Base-by-base conservation (phyloP, 192 early-diverging fungal species). In the Borealophlyctis nickersoniae region DNA sequence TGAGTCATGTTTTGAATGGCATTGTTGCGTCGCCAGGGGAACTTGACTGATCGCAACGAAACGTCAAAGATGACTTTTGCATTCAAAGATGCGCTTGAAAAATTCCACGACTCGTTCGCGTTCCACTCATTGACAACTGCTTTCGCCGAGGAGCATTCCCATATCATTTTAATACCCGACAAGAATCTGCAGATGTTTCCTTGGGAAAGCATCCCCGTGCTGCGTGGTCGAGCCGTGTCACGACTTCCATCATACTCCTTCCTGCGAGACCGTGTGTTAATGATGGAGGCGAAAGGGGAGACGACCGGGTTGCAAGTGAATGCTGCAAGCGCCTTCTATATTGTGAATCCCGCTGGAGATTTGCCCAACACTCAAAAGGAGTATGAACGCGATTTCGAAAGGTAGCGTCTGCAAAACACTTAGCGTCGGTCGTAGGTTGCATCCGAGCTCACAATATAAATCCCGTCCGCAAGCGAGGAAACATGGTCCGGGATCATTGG, bases 261-360 rank as follows among this genome's bases (percentile, higher is more conserved):
- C 52, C 58, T 98, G 87, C 58, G 77, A 86, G 36, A 83, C 89
- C 13, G 33, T 72, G 19, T 50, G 60, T 78, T 31, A 74, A 45
- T 45, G 39, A 45, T 45, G 39, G 39, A 19, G 7, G 39, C 39
- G 39, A 19, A 45, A 13, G 19, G 33, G 72, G 22, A 52, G 60
- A 79, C 31, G 76, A 77, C 52, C 9, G 26, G 52, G 7, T 7
- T 53, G 7, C 13, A 53, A 24, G 16, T 63, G 30, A 69, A 70
- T 52, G 45, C 58, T 52, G 65, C 0, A 28, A 68, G 23, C 1
- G 77, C 81, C 1, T 92, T 80, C 69, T 99, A 94, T 70, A 73
- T 98, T 16, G 75, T 99, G 22, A 99, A 99, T 77, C 97, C 97
- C 0, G 86, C 81, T 24, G 88, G 86, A 19, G 94, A 99, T 66